Base-by-base conservation (phyloP, 305 asterid genomes). In the Lippia alba region DNA sequence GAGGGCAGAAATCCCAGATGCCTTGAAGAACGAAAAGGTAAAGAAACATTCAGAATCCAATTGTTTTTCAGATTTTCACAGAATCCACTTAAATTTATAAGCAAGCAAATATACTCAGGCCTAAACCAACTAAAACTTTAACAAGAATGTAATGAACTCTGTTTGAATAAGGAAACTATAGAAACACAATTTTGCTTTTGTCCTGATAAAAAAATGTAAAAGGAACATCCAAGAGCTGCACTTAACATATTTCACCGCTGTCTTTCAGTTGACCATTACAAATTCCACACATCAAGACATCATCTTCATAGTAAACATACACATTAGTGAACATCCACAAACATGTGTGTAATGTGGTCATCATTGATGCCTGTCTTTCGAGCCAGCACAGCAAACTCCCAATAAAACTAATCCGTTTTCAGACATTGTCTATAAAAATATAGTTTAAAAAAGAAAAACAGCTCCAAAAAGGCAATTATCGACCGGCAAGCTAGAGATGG, bases 1-100 rank as follows among this genome's bases (percentile, higher is more conserved):
- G 14, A 88, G 54, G 55, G 99, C 91, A 16, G 96, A 85, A 70
- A 94, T 88, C 39, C 99, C 99, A 15, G 96, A 86, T 48, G 92
- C 92, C 97, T 91, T 67, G 8, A 44, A 56, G 61, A 33, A 33
- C 56, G 68, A 74, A 72, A 11, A 69, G 16, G 24, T 39, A 44
- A 39, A 69, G 56, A 15, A 64, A 33, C 56, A 53, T 57, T 75
- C 11, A 78, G 68, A 40, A 41, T 56, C 45, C 32, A 50, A 24
- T 50, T 11, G 48, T 11, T 15, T 14, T 76, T 32, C 60, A 16
- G 51, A 17, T 44, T 46, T 16, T 12, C 6, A 20, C 8, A 66
- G 11, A 11, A 66, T 60, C 32, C 33, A n/a, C 46, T 6, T 45
- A 15, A 61, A 2, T 10, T 12, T 18, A 24, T 16, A 32, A 45